These are phyloP conservation scores for Angophora floribunda DNA, from an alignment of 345 rosid genomes.

Conservation along the genomic window DNA sequence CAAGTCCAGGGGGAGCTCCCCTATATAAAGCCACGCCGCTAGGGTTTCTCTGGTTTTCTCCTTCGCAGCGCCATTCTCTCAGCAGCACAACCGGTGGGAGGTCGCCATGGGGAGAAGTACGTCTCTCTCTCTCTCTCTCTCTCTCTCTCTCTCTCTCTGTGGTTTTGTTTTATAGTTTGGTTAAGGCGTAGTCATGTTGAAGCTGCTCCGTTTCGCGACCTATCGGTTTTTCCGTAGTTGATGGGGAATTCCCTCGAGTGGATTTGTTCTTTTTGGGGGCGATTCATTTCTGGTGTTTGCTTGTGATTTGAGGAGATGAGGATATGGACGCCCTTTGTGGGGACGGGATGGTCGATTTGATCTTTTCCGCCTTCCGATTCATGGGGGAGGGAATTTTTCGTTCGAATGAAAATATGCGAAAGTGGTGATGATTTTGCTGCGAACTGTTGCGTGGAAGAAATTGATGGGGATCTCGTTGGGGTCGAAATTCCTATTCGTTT, in stretches of 20 bases:
- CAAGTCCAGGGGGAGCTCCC: not conserved
- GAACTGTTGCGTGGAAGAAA: not conserved
- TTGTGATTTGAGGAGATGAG: not conserved
- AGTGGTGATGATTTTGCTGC: not conserved
- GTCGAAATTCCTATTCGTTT: not conserved
- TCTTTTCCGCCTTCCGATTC: not conserved
- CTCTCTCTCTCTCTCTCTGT: not conserved
- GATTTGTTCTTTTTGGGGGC: not conserved
- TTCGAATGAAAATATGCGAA: not conserved
- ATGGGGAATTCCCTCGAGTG: not conserved
- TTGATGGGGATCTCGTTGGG: not conserved
- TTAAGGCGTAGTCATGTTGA: not conserved
- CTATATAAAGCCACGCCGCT: not conserved
- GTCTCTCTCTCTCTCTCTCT: not conserved
- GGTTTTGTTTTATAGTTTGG: not conserved
- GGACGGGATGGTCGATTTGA: not conserved
- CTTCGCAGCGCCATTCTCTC: not conserved
- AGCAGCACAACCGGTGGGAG: not conserved
- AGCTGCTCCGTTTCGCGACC: not conserved
- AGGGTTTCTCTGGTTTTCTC: not conserved
- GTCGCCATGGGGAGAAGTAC: constrained; percentile 22
- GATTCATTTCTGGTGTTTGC: not conserved
- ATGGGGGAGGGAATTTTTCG: not conserved
- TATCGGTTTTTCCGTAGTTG: not conserved
- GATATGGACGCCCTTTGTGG: not conserved